Base-by-base conservation (phyloP, 2,329 filamentous ascomycete genomes). In the Arthrobotrys entomopaga region DNA sequence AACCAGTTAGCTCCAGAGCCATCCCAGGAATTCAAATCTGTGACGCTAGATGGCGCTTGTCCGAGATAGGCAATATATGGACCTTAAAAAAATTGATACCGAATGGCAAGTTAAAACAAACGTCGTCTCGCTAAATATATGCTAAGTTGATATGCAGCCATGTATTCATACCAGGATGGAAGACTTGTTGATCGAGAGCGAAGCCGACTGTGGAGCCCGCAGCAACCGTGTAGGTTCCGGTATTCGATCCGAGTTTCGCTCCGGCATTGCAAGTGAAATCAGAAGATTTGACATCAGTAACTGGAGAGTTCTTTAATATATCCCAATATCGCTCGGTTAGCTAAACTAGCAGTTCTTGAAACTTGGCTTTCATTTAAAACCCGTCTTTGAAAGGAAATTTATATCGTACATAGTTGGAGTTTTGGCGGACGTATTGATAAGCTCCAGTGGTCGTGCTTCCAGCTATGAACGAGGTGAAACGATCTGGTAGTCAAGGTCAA, bases 61-160 rank as follows among this genome's bases (percentile, higher is more conserved):
- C 82, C 82, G 80, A 84, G 80, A 78, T 84, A 84, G 72, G 83
- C 78, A 75, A 81, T 82, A 26, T 82, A 81, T 0, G 82, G 82
- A 8, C 83, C 65, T 70, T 42, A 34, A 34, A n/a, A n/a, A n/a
- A n/a, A n/a, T n/a, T 34, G 5, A 34, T 34, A 5, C 1, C 29
- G 29, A 34, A 34, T 22, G 46, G 13, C 10, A 16, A 13, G 10
- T 38, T 60, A 16, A 63, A n/a, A 19, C 42, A 19, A n/a, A n/a
- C 42, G 42, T 16, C 11, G 42, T 15, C 42, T n/a, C 42, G 13
- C 42, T 19, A n/a, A 3, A 46, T 46, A 7, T 46, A 3, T 46
- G n/a, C n/a, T 5, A 7, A 46, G 13, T 60, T 56, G 22, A 24
- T 16, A 3, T 24, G 11, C 29, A 11, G 19, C 22, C 7, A 42